These are phyloP conservation scores for Jamesozyma hellenica DNA, from an alignment of 805 yeast species.

Conservation along the genomic window DNA sequence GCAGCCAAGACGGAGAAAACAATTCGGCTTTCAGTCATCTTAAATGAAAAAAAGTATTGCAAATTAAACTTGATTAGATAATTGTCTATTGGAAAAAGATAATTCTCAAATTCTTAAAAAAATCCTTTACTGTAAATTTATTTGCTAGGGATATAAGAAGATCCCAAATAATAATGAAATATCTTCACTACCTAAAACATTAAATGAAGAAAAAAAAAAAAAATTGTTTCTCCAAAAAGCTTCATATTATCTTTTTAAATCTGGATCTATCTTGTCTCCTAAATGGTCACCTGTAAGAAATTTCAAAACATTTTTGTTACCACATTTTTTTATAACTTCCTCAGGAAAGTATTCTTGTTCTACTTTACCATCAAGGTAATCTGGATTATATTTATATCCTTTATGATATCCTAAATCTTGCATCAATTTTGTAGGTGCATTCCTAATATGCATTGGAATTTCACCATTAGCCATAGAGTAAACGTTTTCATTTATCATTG, in stretches of 20 bases:
- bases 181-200: too few relatives aligned
- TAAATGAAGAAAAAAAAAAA: too few relatives aligned
- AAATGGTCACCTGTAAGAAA: slow-evolving; percentile 47
- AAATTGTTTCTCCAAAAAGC: too few relatives aligned
- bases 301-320: slow-evolving; percentile 28
- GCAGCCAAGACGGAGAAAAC: too few relatives aligned
- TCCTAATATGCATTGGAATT: slow-evolving; percentile 71
- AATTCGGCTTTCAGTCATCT: too few relatives aligned
- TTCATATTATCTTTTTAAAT: slow-evolving; percentile 14
- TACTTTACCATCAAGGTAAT: slow-evolving; percentile 60
- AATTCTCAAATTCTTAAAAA: too few relatives aligned
- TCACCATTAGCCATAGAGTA: slow-evolving; percentile 39
- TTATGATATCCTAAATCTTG: slow-evolving; percentile 75
- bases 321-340: slow-evolving; percentile 31
- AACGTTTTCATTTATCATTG: slow-evolving; percentile 44
- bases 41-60: too few relatives aligned
- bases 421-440: slow-evolving; percentile 93
- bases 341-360: slow-evolving; percentile 69
- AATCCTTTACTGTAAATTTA: too few relatives aligned
- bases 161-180: too few relatives aligned
- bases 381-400: slow-evolving; percentile 84
- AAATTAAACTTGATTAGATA: too few relatives aligned
- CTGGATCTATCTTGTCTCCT: slow-evolving; percentile 40
- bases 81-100: too few relatives aligned
- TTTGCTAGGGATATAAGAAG: too few relatives aligned